A percentile compares a stretch with the other conserved stretches of the same genome.
phyloP scores from a whole-genome alignment of 805 yeast genomes.

The Kuraishia ogatae region DNA sequence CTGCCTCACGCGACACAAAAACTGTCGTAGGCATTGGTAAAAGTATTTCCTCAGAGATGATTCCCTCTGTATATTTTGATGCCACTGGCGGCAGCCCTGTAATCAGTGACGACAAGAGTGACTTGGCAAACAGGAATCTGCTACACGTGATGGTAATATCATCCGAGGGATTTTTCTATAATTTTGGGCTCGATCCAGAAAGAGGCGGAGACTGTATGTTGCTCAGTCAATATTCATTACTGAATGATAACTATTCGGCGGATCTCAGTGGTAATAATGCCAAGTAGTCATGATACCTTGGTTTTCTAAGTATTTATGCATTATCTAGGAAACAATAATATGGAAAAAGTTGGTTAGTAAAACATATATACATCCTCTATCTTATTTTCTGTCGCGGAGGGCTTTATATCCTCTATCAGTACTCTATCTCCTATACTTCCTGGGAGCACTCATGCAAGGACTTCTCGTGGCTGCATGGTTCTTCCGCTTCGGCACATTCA shows the following conservation, averaged over 20 bases:
- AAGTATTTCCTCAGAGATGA: conserved; percentile 15
- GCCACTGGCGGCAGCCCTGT: conserved; percentile 9
- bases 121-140: conserved; percentile 14
- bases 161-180: conserved; percentile 78
- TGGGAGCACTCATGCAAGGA: not conserved
- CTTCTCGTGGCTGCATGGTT: not conserved
- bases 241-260: conserved; percentile 3
- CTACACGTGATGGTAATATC: conserved; percentile 72
- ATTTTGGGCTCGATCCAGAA: conserved; percentile 78
- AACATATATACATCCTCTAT: too few species aligned
- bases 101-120: conserved; percentile 11
- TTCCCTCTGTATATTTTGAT: conserved; percentile 14
- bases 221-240: conserved; percentile 58
- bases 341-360: not conserved
- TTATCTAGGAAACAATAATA: not conserved
- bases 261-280: not conserved
- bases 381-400: not conserved
- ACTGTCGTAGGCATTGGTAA: conserved; percentile 41
- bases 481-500: not conserved
- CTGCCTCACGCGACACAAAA: conserved; percentile 33
- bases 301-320: not conserved
- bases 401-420: not conserved
- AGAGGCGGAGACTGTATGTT: conserved; percentile 92
- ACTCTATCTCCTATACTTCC: not conserved
- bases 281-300: not conserved